Base-by-base conservation (phyloP, 768 basidiomycete species). In the Hypholoma fasciculare region DNA sequence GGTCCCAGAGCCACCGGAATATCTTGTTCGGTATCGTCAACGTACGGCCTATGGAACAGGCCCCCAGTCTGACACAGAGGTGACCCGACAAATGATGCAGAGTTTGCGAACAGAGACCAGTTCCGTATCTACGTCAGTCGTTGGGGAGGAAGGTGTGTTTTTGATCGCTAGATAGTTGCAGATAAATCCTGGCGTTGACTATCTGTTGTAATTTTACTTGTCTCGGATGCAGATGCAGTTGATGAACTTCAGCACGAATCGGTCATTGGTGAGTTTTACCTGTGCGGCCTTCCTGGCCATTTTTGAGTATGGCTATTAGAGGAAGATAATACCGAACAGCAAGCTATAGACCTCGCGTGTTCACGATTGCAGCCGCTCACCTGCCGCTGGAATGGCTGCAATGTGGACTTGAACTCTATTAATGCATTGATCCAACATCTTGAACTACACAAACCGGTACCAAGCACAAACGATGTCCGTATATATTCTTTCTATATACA, bases 381-480 rank as follows among this genome's bases (percentile, higher is more conserved):
- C 11, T 91, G 89, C 70, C 76, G 74, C 67, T 92, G 89, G 89
- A 71, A 69, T 55, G 74, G 75, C 26, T 92, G 89, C 69, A 76
- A 74, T 57, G 75, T 74, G 42, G 62, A 83, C 13, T 64, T 89
- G 61, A 88, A 86, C 64, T 85, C 84, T 46, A 71, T 74, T 6
- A 72, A 78, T 43, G 76, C 72, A 44, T 68, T 90, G 51, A 65
- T 79, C 38, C 65, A 69, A 17, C 89, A 91, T 74, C 67, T 86
- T 36, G 69, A 70, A 49, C 55, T 62, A 20, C 74, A 76, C 52
- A 62, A 62, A 42, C 67, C 65, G 8, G 39, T 43, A 20, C 57
- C 49, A 16, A 52, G 36, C 48, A 56, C 58, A 42, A 60, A 63
- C 56, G 65, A 59, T 56, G 67, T 64, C 39, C 53, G 60, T 56